Evolutionary conservation across 2,329 filamentous ascomycete species (phyloP).

Genomic region (Dissoconium aciculare): DNA sequence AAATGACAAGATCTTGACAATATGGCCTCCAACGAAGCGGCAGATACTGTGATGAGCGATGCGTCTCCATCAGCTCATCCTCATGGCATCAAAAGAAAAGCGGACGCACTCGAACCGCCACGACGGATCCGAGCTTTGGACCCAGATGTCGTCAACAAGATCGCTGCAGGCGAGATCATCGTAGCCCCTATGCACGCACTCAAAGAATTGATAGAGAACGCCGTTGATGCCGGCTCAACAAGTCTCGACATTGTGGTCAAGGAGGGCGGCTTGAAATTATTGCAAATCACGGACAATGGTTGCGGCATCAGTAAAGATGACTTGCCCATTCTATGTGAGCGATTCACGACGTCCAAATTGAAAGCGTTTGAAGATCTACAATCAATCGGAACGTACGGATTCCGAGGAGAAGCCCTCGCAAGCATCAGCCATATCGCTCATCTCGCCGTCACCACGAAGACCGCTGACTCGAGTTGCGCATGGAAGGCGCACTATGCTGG

Average conservation of each 20-base stretch:
- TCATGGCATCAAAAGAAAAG: constrained; percentile 23
- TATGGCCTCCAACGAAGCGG: too few species aligned
- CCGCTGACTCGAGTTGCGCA: constrained; percentile 70
- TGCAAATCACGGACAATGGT: constrained; percentile 96
- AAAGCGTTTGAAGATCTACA: constrained; percentile 83
- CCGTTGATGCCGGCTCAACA: constrained; percentile 92
- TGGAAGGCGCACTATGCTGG: constrained; percentile 81
- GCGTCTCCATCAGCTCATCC: constrained; percentile 17
- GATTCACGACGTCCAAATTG: constrained; percentile 93
- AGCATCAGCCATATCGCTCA: constrained; percentile 99
- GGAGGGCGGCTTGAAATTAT: constrained; percentile 82
- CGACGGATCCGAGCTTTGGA: constrained; percentile 59
- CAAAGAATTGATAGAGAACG: constrained; percentile 93
- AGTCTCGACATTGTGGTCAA: constrained; percentile 82
- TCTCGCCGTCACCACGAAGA: constrained; percentile 86
- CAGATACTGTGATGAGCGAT: too few species aligned
- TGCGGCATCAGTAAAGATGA: constrained; percentile 92
- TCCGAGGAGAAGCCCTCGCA: constrained; percentile 85
- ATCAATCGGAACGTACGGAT: constrained; percentile 90
- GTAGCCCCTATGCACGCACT: constrained; percentile 90
- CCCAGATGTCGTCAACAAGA: constrained; percentile 92
- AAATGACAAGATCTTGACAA: too few species aligned
- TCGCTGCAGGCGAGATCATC: constrained; percentile 95
- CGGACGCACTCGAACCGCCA: constrained; percentile 23
- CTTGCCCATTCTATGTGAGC: constrained; percentile 77